Evolutionary conservation across 1,284 basidiomycete species (phyloP).

Genomic region (Ceratobasidium sp.): DNA sequence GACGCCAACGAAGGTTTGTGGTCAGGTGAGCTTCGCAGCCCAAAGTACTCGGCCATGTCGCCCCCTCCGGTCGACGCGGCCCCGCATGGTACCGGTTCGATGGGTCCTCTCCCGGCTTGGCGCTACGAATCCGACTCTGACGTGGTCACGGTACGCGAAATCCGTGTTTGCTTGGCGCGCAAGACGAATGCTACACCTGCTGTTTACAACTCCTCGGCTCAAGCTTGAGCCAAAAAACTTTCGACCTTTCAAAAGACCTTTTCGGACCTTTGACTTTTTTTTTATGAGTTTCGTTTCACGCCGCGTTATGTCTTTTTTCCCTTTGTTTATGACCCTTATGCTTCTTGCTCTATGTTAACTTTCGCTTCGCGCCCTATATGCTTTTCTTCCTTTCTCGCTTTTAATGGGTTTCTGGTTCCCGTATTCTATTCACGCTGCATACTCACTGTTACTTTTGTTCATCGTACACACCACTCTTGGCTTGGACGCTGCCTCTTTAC

Average conservation of each 20-base stretch:
- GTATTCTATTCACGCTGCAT: conserved; percentile 8
- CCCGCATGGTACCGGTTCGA: not conserved
- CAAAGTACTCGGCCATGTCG: conserved; percentile 6
- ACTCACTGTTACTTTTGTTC: conserved; percentile 1
- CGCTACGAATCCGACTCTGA: conserved; percentile 39
- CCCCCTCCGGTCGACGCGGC: conserved; percentile 12
- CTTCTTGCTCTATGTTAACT: not conserved
- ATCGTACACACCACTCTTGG: conserved; percentile 2
- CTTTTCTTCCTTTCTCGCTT: conserved; percentile 3
- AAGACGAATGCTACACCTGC: conserved; percentile 18
- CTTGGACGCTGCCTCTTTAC: conserved; percentile 30
- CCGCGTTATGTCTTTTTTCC: conserved; percentile 5
- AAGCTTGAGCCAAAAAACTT: conserved; percentile 2
- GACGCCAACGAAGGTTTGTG: conserved; percentile 36
- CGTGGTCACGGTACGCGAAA: conserved; percentile 38
- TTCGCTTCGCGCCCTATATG: not conserved
- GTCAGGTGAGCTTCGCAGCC: conserved; percentile 27
- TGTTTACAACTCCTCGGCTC: conserved; percentile 1
- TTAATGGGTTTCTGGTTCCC: too few relatives aligned
- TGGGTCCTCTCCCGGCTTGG: conserved; percentile 39
- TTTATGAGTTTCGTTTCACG: conserved; percentile 23
- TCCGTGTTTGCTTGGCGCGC: conserved; percentile 43
- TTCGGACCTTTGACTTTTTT: not conserved
- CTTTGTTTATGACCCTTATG: conserved; percentile 17
- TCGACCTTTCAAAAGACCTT: not conserved